phyloP scores from a whole-genome alignment of 768 basidiomycete genomes.

The Tubosaeta brunneosetosa region DNA sequence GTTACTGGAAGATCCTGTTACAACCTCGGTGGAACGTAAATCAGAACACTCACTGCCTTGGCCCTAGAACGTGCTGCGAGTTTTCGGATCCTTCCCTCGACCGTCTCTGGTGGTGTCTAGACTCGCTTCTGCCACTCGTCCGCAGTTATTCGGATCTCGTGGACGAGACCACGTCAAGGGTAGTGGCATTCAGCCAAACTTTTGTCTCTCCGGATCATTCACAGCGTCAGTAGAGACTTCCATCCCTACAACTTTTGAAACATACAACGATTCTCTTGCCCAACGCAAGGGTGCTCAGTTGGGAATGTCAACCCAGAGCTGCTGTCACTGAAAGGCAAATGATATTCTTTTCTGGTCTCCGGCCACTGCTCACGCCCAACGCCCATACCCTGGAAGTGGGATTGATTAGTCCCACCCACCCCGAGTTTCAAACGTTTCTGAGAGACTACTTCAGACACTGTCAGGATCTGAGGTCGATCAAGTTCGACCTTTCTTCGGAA shows the following conservation, averaged over 20 bases:
- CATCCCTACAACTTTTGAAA: neutral
- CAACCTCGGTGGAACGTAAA: neutral
- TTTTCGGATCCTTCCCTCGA: slow-evolving; percentile 5
- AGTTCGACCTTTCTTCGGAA: neutral
- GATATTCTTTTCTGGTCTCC: neutral
- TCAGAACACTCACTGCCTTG: neutral
- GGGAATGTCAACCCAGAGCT: neutral
- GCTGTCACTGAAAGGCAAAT: no score
- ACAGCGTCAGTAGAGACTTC: neutral
- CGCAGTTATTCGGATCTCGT: neutral
- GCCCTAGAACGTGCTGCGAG: slow-evolving; percentile 1
- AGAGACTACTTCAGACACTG: neutral
- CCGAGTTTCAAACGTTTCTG: neutral
- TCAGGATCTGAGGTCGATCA: slow-evolving; percentile 1
- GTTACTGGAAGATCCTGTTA: neutral
- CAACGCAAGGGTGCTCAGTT: neutral
- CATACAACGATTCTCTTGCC: neutral
- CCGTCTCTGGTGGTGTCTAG: slow-evolving; percentile 2
- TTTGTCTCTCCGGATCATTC: neutral
- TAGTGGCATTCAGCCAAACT: neutral
- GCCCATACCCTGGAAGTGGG: neutral
- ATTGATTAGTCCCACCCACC: neutral
- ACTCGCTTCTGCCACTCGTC: slow-evolving; percentile 3
- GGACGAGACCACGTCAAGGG: neutral
- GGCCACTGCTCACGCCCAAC: neutral